Percentiles rank a stretch among this genome's conserved stretches.
These are phyloP conservation scores for Eucalyptus grandis DNA, from an alignment of 345 rosid genomes.

Conservation along the genomic window DNA sequence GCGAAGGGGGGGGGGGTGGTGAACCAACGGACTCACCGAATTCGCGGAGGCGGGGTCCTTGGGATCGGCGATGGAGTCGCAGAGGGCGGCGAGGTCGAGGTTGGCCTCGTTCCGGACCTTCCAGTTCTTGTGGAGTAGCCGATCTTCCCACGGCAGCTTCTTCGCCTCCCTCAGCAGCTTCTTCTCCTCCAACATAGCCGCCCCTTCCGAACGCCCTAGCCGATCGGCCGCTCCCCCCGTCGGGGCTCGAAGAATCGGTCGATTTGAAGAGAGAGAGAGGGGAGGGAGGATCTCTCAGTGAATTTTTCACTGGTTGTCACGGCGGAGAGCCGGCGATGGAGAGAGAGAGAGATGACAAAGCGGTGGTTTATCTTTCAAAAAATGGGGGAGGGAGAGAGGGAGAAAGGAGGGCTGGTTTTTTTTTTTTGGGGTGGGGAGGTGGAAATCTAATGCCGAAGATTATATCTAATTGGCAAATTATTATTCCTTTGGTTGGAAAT, in stretches of 20 bases:
- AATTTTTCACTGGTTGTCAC: not conserved
- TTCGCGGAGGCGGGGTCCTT: slow-evolving; percentile 90
- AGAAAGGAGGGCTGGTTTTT: not conserved
- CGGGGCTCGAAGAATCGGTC: not conserved
- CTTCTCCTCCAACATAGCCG: slow-evolving; percentile 88
- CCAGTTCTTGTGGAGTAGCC: slow-evolving; percentile 92
- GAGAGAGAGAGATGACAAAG: slow-evolving; percentile 1
- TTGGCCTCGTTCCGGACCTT: slow-evolving; percentile 95
- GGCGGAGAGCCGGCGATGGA: slow-evolving; percentile 37
- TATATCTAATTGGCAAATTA: not conserved
- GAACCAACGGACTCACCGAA: slow-evolving; percentile 35
- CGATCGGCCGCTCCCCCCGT: not conserved
- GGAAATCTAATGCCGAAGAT: not conserved
- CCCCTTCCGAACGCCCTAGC: not conserved
- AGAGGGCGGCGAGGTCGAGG: slow-evolving; percentile 72
- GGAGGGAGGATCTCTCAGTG: not conserved
- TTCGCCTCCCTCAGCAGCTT: slow-evolving; percentile 88
- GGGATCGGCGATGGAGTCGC: slow-evolving; percentile 89
- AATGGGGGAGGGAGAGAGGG: not conserved
- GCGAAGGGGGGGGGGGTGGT: not conserved
- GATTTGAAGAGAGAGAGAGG: not conserved
- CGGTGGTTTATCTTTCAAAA: not conserved
- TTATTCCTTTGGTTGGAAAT: not conserved
- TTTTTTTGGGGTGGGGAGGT: too few relatives aligned
- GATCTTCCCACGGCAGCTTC: slow-evolving; percentile 99